phyloP scores from a whole-genome alignment of 345 rosid species.

The Brassica nigra region DNA sequence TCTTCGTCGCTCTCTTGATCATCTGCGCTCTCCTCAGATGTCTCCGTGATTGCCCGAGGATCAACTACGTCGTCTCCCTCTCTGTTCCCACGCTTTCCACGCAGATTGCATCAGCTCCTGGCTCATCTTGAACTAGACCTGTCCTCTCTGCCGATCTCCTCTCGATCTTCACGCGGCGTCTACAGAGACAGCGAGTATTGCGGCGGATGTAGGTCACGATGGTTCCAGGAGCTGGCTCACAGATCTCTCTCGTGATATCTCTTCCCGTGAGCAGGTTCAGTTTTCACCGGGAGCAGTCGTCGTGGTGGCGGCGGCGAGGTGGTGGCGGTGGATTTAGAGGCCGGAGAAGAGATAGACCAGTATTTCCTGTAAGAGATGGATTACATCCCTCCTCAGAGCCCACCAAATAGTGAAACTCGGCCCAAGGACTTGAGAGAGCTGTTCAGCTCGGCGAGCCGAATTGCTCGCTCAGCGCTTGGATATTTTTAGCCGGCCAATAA shows the following conservation, averaged over 20 bases:
- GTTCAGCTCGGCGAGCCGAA: too few relatives aligned
- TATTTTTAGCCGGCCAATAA: too few relatives aligned
- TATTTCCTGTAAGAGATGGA: too few relatives aligned
- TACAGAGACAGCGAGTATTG: conserved; percentile 29
- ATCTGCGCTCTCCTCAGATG: too few relatives aligned
- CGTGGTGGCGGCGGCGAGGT: conserved; percentile 34
- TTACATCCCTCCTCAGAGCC: too few relatives aligned
- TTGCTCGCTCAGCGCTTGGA: too few relatives aligned
- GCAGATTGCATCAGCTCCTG: conserved; percentile 66
- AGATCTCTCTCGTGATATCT: conserved; percentile 57
- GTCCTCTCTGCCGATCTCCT: conserved; percentile 81
- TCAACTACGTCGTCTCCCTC: conserved; percentile 67
- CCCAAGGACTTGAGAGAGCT: too few relatives aligned
- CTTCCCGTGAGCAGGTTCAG: conserved; percentile 63
- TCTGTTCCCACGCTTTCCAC: conserved; percentile 89
- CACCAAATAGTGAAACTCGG: too few relatives aligned
- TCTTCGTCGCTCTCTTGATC: too few relatives aligned
- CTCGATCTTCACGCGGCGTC: conserved; percentile 7
- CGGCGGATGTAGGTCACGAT: conserved; percentile 47
- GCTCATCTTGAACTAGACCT: conserved; percentile 63
- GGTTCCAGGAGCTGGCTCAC: conserved; percentile 69
- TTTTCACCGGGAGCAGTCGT: conserved; percentile 73
- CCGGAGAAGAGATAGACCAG: conserved; percentile 81
- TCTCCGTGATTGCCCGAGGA: too few relatives aligned
- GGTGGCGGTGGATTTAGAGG: conserved; percentile 54